Percentiles rank a stretch among this genome's conserved stretches.
These are phyloP conservation scores for Henckelia pumila DNA, from an alignment of 257 asterid species.

Conservation along the genomic window DNA sequence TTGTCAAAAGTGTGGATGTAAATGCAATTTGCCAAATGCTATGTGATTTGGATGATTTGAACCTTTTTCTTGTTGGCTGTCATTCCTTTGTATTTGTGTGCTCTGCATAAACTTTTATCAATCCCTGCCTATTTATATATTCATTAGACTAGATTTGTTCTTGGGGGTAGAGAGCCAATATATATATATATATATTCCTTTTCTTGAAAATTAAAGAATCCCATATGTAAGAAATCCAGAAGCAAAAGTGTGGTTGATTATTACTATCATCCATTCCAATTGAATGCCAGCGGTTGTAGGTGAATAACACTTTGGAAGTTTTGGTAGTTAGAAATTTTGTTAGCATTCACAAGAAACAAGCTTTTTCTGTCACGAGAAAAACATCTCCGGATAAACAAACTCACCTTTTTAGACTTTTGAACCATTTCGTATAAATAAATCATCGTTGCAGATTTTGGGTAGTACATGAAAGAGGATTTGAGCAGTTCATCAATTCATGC, in stretches of 20 bases:
- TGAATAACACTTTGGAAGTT: background rate
- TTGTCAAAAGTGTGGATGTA: background rate
- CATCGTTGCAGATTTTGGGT: background rate
- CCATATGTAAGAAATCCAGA: background rate
- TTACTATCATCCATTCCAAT: too few species aligned
- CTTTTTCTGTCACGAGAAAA: background rate
- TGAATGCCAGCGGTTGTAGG: background rate
- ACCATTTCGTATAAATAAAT: conserved; percentile 21
- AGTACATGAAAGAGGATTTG: conserved; percentile 19
- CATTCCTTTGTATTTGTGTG: background rate
- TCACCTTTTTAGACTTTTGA: background rate
- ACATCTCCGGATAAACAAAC: background rate
- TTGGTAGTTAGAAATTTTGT: background rate
- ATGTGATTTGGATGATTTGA: background rate
- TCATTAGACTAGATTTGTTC: background rate
- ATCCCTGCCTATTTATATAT: background rate
- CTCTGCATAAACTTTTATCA: background rate
- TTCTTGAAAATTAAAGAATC: background rate
- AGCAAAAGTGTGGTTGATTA: too few species aligned
- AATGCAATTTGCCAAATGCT: background rate
- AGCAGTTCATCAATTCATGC: conserved; percentile 25
- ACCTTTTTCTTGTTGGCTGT: background rate
- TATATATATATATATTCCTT: background rate
- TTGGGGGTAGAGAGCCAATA: background rate
- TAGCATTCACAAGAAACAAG: background rate